Evolutionary conservation across 78 protist genomes (phyloP).

Genomic region (slime mould (Dictyostelium discoideum)): DNA sequence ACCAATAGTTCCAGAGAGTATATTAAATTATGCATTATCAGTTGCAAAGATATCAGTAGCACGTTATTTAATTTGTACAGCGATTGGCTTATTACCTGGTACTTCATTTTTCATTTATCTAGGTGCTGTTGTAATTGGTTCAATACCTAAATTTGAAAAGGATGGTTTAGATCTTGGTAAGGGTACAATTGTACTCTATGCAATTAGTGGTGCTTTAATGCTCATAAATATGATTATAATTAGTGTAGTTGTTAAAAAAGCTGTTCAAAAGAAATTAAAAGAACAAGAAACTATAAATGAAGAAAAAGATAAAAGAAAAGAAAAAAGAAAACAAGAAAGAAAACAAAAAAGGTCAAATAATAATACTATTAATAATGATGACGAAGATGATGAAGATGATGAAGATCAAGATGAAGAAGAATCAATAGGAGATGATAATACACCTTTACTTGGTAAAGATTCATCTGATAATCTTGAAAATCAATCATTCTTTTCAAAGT

Average conservation of each 20-base stretch:
- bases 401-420: background rate
- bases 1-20: slow-evolving; percentile 46
- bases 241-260: slow-evolving; percentile 40
- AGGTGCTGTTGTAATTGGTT: background rate
- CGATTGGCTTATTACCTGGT: slow-evolving; percentile 62
- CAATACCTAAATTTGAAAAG: background rate
- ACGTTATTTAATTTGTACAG: slow-evolving; percentile 56
- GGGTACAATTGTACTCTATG: slow-evolving; percentile 20
- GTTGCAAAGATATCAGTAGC: slow-evolving; percentile 53
- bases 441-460: background rate
- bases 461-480: background rate
- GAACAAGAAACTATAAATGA: background rate
- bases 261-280: slow-evolving; percentile 33
- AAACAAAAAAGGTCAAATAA: background rate
- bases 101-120: slow-evolving; percentile 56
- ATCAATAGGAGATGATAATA: background rate
- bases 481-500: background rate
- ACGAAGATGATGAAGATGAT: background rate
- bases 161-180: slow-evolving; percentile 4
- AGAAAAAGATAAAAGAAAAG: background rate
- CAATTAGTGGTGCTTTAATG: slow-evolving; percentile 45
- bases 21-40: slow-evolving; percentile 63
- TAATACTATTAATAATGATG: background rate
- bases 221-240: slow-evolving; percentile 18
- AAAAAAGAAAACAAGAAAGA: background rate